Percentiles rank a stretch among this genome's conserved stretches.
Evolutionary conservation across 129 eudicot genomes (phyloP).

Genomic region (Tagetes patula): DNA sequence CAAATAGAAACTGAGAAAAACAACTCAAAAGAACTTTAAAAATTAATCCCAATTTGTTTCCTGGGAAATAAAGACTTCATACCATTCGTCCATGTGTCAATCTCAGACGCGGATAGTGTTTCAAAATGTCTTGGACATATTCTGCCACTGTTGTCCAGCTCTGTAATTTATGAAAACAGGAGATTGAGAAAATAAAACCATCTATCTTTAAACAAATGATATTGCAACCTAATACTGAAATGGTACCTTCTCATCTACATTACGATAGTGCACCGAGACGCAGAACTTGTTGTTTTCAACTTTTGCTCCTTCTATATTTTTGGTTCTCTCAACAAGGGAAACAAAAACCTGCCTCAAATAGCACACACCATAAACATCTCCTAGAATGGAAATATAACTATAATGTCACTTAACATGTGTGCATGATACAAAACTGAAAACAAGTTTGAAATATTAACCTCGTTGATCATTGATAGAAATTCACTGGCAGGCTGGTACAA

Average conservation of each 20-base stretch:
- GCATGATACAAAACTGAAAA: neutral
- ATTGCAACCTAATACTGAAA: neutral
- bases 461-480: conserved; percentile 78
- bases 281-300: conserved; percentile 94
- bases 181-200: neutral
- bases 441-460: conserved; percentile 41
- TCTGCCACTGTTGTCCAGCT: conserved; percentile 67
- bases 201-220: conserved; percentile 1
- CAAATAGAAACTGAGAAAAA: conserved; percentile 1
- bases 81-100: conserved; percentile 97
- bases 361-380: conserved; percentile 10
- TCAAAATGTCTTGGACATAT: conserved; percentile 59
- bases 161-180: conserved; percentile 35
- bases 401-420: neutral
- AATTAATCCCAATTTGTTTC: neutral
- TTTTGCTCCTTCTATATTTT: conserved; percentile 65
- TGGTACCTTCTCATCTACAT: conserved; percentile 83
- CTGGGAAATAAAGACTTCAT: neutral
- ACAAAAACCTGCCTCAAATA: conserved; percentile 48
- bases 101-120: conserved; percentile 69
- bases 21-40: neutral
- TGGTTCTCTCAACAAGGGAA: conserved; percentile 62
- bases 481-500: conserved; percentile 89
- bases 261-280: conserved; percentile 93
- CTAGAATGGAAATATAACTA: neutral